These are phyloP conservation scores for Fusarium penzigii DNA, from an alignment of 2,329 filamentous ascomycete species.

Conservation along the genomic window DNA sequence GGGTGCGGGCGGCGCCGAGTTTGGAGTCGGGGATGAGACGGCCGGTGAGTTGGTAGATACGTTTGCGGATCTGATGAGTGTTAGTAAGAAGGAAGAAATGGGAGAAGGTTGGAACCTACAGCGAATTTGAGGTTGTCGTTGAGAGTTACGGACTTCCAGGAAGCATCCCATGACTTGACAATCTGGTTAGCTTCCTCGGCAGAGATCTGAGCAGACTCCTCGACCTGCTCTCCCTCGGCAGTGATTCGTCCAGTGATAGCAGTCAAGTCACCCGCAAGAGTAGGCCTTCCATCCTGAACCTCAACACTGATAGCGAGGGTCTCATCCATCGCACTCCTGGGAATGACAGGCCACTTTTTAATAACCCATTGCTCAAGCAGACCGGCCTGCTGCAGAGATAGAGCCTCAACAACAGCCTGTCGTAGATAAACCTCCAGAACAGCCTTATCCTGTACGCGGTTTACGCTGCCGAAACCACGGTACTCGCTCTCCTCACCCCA, in stretches of 20 bases:
- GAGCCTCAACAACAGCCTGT: conserved; percentile 54
- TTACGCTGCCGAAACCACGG: conserved; percentile 42
- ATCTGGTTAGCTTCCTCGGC: conserved; percentile 44
- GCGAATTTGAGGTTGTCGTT: conserved; percentile 69
- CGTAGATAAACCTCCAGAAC: conserved; percentile 51
- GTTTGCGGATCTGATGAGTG: conserved; percentile 71
- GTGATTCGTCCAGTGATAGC: conserved; percentile 37
- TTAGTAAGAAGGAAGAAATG: conserved; percentile 8
- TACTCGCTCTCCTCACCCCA: conserved; percentile 51
- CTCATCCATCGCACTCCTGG: conserved; percentile 35
- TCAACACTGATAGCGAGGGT: conserved; percentile 41
- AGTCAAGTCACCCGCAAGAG: conserved; percentile 40
- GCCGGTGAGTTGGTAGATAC: conserved; percentile 79
- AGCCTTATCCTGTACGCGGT: conserved; percentile 43
- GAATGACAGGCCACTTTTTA: conserved; percentile 36
- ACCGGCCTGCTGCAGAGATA: conserved; percentile 42
- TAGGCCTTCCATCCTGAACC: conserved; percentile 42
- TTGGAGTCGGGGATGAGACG: conserved; percentile 71
- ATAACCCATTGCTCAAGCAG: conserved; percentile 32
- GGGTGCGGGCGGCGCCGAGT: conserved; percentile 57
- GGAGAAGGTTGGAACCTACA: conserved; percentile 50
- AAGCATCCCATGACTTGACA: conserved; percentile 48
- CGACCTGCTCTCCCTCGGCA: conserved; percentile 28
- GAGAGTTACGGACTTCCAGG: conserved; percentile 61
- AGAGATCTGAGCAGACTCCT: conserved; percentile 28